Conservation (phyloP, 257 asterid species). For the Solanum clarkiae region DNA sequence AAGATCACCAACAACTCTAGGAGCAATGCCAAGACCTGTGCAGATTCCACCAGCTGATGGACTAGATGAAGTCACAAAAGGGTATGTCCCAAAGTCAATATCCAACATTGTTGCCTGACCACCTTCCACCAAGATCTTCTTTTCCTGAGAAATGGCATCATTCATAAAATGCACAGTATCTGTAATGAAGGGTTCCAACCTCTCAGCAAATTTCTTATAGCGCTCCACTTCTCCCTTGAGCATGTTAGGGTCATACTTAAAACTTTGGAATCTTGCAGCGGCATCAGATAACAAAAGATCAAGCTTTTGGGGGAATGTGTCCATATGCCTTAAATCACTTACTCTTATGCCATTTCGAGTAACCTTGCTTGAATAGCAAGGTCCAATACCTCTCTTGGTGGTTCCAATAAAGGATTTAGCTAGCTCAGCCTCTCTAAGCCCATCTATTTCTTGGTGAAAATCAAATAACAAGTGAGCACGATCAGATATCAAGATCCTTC, state of each 20-base stretch:
- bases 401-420: slow-evolving; percentile 88
- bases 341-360: slow-evolving; percentile 81
- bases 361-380: slow-evolving; percentile 86
- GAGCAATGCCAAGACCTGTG: slow-evolving; percentile 95
- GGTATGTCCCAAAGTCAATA: slow-evolving; percentile 89
- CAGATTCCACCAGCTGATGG: slow-evolving; percentile 98
- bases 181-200: slow-evolving; percentile 67
- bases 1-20: slow-evolving; percentile 78
- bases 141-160: slow-evolving; percentile 48
- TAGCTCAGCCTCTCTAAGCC: slow-evolving; percentile 81
- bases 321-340: slow-evolving; percentile 88
- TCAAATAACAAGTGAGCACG: slow-evolving; percentile 85
- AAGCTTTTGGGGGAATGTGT: slow-evolving; percentile 77
- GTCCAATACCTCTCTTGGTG: slow-evolving; percentile 91
- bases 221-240: slow-evolving; percentile 70
- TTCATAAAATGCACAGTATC: slow-evolving; percentile 83
- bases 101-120: slow-evolving; percentile 98
- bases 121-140: slow-evolving; percentile 84
- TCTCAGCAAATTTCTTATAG: slow-evolving; percentile 64
- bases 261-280: slow-evolving; percentile 65
- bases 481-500: slow-evolving; percentile 78
- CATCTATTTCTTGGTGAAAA: slow-evolving; percentile 76
- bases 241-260: slow-evolving; percentile 61
- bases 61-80: slow-evolving; percentile 87
- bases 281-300: slow-evolving; percentile 72